phyloP scores from a whole-genome alignment of 2,329 filamentous ascomycete genomes.

The Fusarium brachygibbosum region DNA sequence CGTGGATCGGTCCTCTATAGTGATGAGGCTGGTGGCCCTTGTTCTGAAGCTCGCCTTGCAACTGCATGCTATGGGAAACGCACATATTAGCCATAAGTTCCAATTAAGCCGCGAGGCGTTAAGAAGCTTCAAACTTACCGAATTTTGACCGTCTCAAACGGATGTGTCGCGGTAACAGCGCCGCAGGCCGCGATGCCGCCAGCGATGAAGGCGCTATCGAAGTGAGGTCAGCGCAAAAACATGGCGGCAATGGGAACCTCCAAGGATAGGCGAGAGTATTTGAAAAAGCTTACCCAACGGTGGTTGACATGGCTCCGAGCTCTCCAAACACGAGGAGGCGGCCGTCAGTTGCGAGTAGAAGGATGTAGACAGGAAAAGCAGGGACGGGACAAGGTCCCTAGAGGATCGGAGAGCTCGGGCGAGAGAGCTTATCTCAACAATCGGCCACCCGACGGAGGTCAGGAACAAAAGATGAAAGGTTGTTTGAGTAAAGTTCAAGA shows the following conservation, averaged over 20 bases:
- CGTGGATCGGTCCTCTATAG: slow-evolving; percentile 93
- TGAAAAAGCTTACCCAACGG: slow-evolving; percentile 54
- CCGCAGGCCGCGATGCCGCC: slow-evolving; percentile 97
- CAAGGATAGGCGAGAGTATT: background rate
- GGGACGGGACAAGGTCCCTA: slow-evolving; percentile 21
- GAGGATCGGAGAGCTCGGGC: slow-evolving; percentile 42
- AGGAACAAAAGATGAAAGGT: slow-evolving; percentile 5
- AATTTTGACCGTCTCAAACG: slow-evolving; percentile 99
- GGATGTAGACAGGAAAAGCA: slow-evolving; percentile 5
- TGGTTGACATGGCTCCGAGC: slow-evolving; percentile 48
- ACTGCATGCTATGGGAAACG: slow-evolving; percentile 76
- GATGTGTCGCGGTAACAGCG: slow-evolving; percentile 96
- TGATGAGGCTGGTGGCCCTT: slow-evolving; percentile 87
- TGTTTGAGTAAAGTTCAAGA: slow-evolving; percentile 21
- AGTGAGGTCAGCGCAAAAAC: slow-evolving; percentile 19
- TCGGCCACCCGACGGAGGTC: slow-evolving; percentile 12
- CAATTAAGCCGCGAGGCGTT: background rate
- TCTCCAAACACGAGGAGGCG: slow-evolving; percentile 40
- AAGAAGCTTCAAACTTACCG: slow-evolving; percentile 68
- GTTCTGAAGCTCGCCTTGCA: slow-evolving; percentile 93
- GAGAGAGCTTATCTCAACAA: slow-evolving; percentile 32
- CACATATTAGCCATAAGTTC: slow-evolving; percentile 13
- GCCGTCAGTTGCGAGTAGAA: slow-evolving; percentile 14
- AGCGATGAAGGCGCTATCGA: slow-evolving; percentile 84
- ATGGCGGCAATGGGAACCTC: background rate